Evolutionary conservation across 2,329 filamentous ascomycete genomes (phyloP), one percentile per base, ranked within the genome.

Genomic region (Lithohypha guttulata): DNA sequence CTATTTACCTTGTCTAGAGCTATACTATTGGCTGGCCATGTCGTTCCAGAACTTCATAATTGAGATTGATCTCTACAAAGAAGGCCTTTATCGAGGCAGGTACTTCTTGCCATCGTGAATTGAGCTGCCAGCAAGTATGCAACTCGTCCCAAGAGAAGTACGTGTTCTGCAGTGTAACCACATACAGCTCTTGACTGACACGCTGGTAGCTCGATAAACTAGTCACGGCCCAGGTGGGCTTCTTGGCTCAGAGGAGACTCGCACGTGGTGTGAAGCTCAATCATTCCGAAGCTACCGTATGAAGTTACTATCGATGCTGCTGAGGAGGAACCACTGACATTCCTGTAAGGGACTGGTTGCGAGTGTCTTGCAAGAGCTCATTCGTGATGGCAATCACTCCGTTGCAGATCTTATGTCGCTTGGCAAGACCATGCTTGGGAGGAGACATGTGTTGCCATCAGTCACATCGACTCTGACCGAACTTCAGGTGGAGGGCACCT

Each of bases 401-500:
- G 89, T 96, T 39, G 81, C 87, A 26, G 86, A 94, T 59, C 83
- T 96, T 57, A 96, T 96, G 87, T 69, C 77, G 45, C 75, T 94
- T 47, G 89, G 89, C 52, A 78, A 84, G 53, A 89, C 83, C 39
- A 87, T 96, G 79, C 81, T 96, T 2, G 89, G 89, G 47, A 82
- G 89, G 7, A 82, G 89, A 22, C 89, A 96, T 61, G 89, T 96
- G 44, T 70, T 85, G 29, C 86, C 89, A 15, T 78, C 81, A 8
- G 89, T 95, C 17, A 75, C 80, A 43, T 70, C 74, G 28, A 86
- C 84, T 2, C 74, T 96, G 29, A 71, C 75, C 42, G 82, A 93
- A 64, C 74, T 96, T 51, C 85, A 93, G 69, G 83, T 96, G 49
- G 89, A 96, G 63, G 89, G 89, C 43, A 96, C 87, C 2, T 96